Base-by-base conservation (phyloP, 495 filamentous ascomycete species). In the Aspergillus sparsus region DNA sequence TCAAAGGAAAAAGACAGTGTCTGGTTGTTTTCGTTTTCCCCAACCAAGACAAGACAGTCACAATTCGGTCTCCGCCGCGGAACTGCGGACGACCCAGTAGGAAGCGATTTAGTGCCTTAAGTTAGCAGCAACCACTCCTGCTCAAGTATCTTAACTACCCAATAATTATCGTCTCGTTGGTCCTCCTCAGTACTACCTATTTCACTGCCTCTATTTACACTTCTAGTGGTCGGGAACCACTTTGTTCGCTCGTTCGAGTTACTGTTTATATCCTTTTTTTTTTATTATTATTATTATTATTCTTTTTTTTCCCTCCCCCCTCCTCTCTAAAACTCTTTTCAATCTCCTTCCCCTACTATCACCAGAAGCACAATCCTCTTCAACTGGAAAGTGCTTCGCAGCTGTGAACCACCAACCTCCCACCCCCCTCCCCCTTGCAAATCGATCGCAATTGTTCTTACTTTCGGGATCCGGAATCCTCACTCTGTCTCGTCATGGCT, bases 401-500 rank as follows among this genome's bases (percentile, higher is more conserved):
- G 21, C 21, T 27, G 21, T 27, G 21, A 39, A 59, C 46, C 49
- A 34, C 31, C 37, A 49, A 44, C 49, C 56, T 42, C 60, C 60
- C 54, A 45, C 36, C 46, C 64, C 15, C n/a, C 68, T 35, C 68
- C 75, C 62, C 60, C 45, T 41, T 55, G 52, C 61, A 56, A 47
- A 16, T 37, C 51, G 41, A 27, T 45, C 33, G 18, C 52, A 50
- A 55, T 63, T 21, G 58, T 65, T 49, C 64, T 66, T 53, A 27
- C 55, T 57, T 66, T 41, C 63, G 66, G 52, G 57, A 50, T 55
- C 62, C 49, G 52, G 31, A 37, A 53, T 66, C 57, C 61, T 53
- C 49, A 3, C 44, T 5, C 15, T 18, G n/a, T 41, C 41, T 55
- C 51, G 34, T 52, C 60, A 78, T 77, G 74, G 67, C 73, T 62